Conservation (phyloP, 2,329 filamentous ascomycete genomes). For the Aspergillus awamori region DNA sequence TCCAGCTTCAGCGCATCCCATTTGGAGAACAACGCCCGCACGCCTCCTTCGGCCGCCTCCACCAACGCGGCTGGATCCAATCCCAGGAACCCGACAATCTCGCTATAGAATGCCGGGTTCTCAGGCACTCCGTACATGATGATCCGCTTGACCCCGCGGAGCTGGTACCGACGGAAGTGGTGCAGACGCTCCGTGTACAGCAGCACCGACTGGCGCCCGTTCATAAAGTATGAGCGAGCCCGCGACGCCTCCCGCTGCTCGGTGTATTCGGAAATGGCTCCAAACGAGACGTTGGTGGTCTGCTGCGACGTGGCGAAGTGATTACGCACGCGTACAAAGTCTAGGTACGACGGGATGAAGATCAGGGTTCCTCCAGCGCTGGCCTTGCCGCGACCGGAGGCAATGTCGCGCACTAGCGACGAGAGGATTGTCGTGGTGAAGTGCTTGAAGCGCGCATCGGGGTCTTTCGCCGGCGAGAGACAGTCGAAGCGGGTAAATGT, state of each 20-base stretch:
- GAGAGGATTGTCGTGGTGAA: conserved; percentile 83
- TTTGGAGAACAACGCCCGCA: conserved; percentile 72
- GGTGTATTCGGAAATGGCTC: conserved; percentile 86
- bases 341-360: conserved; percentile 90
- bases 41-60: conserved; percentile 59
- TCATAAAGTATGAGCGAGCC: conserved; percentile 83
- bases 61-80: conserved; percentile 53
- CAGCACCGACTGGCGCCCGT: conserved; percentile 77
- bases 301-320: conserved; percentile 74
- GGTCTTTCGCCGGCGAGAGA: conserved; percentile 70
- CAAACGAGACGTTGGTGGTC: conserved; percentile 67
- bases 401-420: conserved; percentile 65
- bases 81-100: conserved; percentile 47
- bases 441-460: conserved; percentile 86
- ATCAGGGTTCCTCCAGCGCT: conserved; percentile 73
- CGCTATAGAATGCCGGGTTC: conserved; percentile 63
- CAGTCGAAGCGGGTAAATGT: conserved; percentile 88
- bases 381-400: conserved; percentile 46
- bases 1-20: conserved; percentile 91
- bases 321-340: conserved; percentile 92
- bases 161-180: conserved; percentile 86
- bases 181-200: conserved; percentile 96
- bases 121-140: conserved; percentile 90
- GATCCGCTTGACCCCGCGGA: conserved; percentile 80
- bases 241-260: conserved; percentile 76